Evolutionary conservation across 371 early-diverging fungal species (phyloP).

Genomic region (Capillidium heterosporum): DNA sequence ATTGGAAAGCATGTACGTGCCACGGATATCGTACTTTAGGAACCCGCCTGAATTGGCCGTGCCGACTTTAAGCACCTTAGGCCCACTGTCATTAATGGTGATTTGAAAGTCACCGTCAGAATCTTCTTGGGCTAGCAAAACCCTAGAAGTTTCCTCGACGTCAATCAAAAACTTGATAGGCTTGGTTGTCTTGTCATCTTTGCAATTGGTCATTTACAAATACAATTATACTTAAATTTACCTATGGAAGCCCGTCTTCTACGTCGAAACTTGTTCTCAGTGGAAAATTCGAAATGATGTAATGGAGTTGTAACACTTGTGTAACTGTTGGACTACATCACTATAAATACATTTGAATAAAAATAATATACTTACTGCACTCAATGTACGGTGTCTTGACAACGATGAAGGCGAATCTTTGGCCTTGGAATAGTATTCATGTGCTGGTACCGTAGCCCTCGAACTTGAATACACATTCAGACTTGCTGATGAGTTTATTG

Average conservation of each 20-base stretch:
- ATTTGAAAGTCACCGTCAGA: slow-evolving; percentile 90
- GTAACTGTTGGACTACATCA: not conserved
- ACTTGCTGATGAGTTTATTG: no score
- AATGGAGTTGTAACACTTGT: not conserved
- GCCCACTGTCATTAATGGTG: slow-evolving; percentile 81
- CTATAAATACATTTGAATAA: not conserved
- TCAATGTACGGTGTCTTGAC: not conserved
- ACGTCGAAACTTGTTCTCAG: slow-evolving; percentile 10
- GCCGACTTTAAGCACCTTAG: slow-evolving; percentile 72
- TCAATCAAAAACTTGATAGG: slow-evolving; percentile 68
- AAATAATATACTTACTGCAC: not conserved
- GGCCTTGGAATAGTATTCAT: not conserved
- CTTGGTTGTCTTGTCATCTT: slow-evolving; percentile 48
- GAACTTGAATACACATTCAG: no score
- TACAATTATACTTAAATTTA: slow-evolving; percentile 8
- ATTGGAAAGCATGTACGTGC: slow-evolving; percentile 87
- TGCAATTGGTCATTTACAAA: not conserved
- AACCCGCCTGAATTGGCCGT: slow-evolving; percentile 77
- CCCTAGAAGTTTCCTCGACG: slow-evolving; percentile 61
- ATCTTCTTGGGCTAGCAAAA: slow-evolving; percentile 81
- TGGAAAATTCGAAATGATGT: not conserved
- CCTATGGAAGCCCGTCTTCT: slow-evolving; percentile 26
- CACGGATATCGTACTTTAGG: slow-evolving; percentile 74
- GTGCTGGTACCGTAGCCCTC: not conserved
- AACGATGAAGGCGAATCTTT: not conserved